phyloP scores from a whole-genome alignment of 345 rosid genomes.

The Eucalyptus cloeziana region DNA sequence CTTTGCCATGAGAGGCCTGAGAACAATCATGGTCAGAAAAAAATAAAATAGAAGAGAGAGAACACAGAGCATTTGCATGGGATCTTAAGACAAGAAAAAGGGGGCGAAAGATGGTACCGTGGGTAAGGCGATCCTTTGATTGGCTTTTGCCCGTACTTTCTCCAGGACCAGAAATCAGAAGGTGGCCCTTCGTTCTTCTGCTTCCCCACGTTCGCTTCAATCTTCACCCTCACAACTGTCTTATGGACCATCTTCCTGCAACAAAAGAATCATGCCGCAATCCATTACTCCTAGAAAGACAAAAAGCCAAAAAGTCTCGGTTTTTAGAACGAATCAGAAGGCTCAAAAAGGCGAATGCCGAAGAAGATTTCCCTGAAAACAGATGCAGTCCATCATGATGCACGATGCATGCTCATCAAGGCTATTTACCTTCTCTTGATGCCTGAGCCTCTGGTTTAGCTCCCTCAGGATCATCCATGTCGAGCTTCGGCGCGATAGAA shows the following conservation, averaged over 20 bases:
- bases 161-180: slow-evolving; percentile 74
- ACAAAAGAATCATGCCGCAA: not conserved
- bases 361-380: not conserved
- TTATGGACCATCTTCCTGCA: slow-evolving; percentile 45
- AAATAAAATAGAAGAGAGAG: not conserved
- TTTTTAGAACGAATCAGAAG: not conserved
- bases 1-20: not conserved
- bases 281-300: not conserved
- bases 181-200: slow-evolving; percentile 53
- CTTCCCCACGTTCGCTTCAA: slow-evolving; percentile 34
- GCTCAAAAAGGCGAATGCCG: not conserved
- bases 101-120: slow-evolving; percentile 9
- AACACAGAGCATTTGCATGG: not conserved
- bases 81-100: not conserved
- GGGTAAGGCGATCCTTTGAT: slow-evolving; percentile 70
- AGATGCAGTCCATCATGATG: not conserved
- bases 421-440: slow-evolving; percentile 31
- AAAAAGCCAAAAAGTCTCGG: not conserved
- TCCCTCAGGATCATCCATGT: slow-evolving; percentile 12
- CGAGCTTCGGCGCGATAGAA: slow-evolving; percentile 17
- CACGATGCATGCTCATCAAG: not conserved
- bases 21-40: not conserved
- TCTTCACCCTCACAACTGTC: slow-evolving; percentile 43
- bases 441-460: slow-evolving; percentile 20
- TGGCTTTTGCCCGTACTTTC: slow-evolving; percentile 68